Base-by-base conservation (phyloP, 331 rosid species). In the Spiraea crenata region DNA sequence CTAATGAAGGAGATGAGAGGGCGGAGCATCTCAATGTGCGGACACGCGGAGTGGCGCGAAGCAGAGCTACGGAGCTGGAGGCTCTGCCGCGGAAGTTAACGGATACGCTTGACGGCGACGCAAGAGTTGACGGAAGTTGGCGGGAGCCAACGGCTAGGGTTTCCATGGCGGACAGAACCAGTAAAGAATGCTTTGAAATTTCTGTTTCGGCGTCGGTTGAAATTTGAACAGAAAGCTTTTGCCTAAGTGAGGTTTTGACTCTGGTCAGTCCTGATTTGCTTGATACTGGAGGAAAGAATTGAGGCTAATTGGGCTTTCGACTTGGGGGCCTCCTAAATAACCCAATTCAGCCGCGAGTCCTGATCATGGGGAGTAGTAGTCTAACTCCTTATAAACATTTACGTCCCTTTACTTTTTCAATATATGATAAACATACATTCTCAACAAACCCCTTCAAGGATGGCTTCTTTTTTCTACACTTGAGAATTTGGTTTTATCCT, bases 111-210 rank as follows among this genome's bases (percentile, higher is more conserved):
- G 71, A 14, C 3, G 70, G 46, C 0, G 55, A 65, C 49, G 70
- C 45, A 57, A 72, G 34, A 67, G 70, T 40, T 49, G 64, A 50
- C 34, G 74, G 65, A 34, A 67, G 42, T 34, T 44, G 81, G 17
- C 61, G 67, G 60, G 69, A 63, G 31, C 68, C 35, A 16, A 72
- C 58, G 65, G 81, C 76, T 75, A 78, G 71, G 78, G 86, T 56
- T 66, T 74, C 72, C 83, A 82, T 76, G 41, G 66, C 6, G 39
- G 69, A 1, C 34, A 9, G 45, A n/a, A 31, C 40, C 7, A 3
- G 9, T 13, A 51, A 34, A 37, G 42, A 10, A 7, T 47, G 66
- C 34, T 35, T n/a, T 13, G 51, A 54, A 69, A 2, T 17, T 66
- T 66, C 69, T 44, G 69, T 64, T 6, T 19, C 0, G 13, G 38